Conservation (phyloP, 208 protist species). For the Acanthamoeba healyi region DNA sequence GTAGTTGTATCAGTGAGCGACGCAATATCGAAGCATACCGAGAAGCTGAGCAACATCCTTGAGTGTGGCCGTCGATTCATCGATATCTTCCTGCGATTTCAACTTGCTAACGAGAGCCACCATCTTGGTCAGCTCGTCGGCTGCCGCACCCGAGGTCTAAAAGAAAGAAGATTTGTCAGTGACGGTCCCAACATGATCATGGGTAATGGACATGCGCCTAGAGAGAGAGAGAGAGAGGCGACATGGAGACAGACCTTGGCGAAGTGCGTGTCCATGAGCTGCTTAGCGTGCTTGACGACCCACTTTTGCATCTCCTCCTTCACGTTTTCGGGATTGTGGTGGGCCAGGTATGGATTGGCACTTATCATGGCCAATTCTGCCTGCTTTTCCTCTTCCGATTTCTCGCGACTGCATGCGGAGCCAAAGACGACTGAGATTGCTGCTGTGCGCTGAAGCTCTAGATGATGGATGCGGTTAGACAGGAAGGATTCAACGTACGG, state of each 20-base stretch:
- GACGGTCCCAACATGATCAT: background rate
- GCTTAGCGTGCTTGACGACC: conserved; percentile 11
- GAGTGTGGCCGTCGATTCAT: background rate
- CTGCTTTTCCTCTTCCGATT: conserved; percentile 3
- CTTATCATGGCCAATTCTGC: background rate
- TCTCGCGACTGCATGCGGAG: background rate
- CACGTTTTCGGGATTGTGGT: background rate
- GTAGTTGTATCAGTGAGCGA: background rate
- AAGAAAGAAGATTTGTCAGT: background rate
- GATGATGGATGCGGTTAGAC: no score
- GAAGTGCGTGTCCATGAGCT: conserved; percentile 46
- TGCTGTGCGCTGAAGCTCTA: no score
- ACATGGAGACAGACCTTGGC: background rate
- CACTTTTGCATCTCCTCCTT: conserved; percentile 35
- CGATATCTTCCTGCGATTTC: background rate
- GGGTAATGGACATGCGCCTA: no score
- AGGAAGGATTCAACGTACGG: background rate
- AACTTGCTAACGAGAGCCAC: background rate
- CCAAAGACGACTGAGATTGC: background rate
- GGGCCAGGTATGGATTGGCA: background rate
- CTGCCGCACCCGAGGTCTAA: conserved; percentile 8
- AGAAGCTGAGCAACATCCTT: background rate
- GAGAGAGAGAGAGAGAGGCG: no score
- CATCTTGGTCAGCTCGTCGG: conserved; percentile 51
- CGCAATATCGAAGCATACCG: background rate